Evolutionary conservation across 1,284 basidiomycete species (phyloP).

Genomic region (Spongispora temasekensis): DNA sequence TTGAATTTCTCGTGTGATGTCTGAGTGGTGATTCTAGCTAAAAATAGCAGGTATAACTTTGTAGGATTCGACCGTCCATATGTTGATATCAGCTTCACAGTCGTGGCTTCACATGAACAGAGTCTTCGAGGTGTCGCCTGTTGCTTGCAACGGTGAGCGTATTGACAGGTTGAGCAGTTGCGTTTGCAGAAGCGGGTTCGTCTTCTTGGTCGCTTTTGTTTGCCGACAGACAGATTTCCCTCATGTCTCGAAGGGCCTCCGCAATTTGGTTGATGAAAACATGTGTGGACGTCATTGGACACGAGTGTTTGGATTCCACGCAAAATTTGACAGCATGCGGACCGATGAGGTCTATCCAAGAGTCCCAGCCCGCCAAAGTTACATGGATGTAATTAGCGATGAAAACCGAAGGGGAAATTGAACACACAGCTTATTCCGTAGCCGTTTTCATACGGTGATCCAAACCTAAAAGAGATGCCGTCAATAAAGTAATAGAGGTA

Average conservation of each 20-base stretch:
- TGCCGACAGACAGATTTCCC: conserved; percentile 44
- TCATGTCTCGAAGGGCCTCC: conserved; percentile 78
- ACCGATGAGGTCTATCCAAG: conserved; percentile 74
- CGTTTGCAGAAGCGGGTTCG: background rate
- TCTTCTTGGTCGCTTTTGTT: conserved; percentile 8
- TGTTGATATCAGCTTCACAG: conserved; percentile 13
- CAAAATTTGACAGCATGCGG: conserved; percentile 89
- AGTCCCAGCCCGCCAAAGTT: background rate
- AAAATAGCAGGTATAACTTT: background rate
- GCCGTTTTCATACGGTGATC: conserved; percentile 77
- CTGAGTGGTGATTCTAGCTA: conserved; percentile 15
- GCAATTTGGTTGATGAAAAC: conserved; percentile 68
- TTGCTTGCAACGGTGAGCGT: background rate
- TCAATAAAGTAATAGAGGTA: conserved; percentile 6
- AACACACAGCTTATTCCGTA: conserved; percentile 90
- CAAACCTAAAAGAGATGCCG: conserved; percentile 54
- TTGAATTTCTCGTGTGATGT: too few relatives aligned
- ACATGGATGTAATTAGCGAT: background rate
- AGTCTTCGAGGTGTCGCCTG: background rate
- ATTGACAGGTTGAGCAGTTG: background rate
- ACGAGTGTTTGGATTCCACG: conserved; percentile 87
- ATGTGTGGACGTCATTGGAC: conserved; percentile 70
- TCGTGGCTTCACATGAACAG: conserved; percentile 17
- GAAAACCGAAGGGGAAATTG: background rate
- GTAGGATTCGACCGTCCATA: background rate